Conservation (phyloP, 805 yeast genomes). For the Candida corydali region DNA sequence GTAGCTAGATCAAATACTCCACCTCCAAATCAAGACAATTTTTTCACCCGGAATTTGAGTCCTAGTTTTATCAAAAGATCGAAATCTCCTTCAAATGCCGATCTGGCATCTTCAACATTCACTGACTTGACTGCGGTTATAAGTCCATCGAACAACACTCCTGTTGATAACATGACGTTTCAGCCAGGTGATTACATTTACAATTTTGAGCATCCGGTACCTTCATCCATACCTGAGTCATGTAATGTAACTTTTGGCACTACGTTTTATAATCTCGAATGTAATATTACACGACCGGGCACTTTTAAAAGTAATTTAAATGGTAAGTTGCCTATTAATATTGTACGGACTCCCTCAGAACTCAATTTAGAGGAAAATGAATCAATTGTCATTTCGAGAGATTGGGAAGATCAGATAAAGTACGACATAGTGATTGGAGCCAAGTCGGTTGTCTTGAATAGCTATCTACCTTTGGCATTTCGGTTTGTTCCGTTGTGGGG, state of each 20-base stretch:
- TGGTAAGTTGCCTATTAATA: constrained; percentile 58
- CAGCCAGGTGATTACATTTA: constrained; percentile 84
- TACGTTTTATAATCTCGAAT: constrained; percentile 67
- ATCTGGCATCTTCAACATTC: not conserved
- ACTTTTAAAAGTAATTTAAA: constrained; percentile 75
- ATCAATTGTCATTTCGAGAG: constrained; percentile 84
- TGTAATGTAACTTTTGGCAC: constrained; percentile 76
- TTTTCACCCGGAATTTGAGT: constrained; percentile 21
- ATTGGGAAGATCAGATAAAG: constrained; percentile 89
- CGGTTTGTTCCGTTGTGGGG: constrained; percentile 76
- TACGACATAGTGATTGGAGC: constrained; percentile 91
- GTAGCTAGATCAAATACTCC: constrained; percentile 6
- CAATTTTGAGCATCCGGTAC: constrained; percentile 86
- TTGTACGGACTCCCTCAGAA: constrained; percentile 76
- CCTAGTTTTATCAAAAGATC: constrained; percentile 25
- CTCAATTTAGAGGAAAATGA: constrained; percentile 83
- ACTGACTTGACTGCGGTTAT: constrained; percentile 7
- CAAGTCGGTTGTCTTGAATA: constrained; percentile 79
- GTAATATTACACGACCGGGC: constrained; percentile 70
- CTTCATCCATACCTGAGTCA: constrained; percentile 78
- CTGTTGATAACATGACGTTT: constrained; percentile 12
- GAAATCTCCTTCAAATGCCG: constrained; percentile 24
- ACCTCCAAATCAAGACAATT: constrained; percentile 11
- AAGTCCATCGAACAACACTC: constrained; percentile 3
- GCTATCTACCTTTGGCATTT: constrained; percentile 80